Percentiles rank a stretch among this genome's conserved stretches.
Conservation (phyloP, 352 stramenopile species). For the Globisporangium megalacanthum region DNA sequence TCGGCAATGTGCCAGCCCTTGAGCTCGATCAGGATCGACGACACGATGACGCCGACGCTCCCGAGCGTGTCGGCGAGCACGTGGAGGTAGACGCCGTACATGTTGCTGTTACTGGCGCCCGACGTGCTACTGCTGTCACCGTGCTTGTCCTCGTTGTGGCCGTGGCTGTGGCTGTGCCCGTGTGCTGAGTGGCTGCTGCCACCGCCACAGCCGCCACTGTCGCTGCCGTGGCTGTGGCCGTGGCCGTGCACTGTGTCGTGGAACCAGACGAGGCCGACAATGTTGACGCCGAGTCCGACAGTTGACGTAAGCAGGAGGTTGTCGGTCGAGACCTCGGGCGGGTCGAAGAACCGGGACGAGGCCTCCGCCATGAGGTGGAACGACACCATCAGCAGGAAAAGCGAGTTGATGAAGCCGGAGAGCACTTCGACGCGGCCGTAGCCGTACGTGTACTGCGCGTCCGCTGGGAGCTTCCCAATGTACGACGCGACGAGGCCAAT, state of each 20-base stretch:
- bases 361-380: slow-evolving; percentile 82
- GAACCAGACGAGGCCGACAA: slow-evolving; percentile 88
- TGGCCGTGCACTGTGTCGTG: slow-evolving; percentile 85
- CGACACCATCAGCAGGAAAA: slow-evolving; percentile 80
- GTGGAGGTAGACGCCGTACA: slow-evolving; percentile 90
- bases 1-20: slow-evolving; percentile 83
- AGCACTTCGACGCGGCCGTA: slow-evolving; percentile 85
- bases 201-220: slow-evolving; percentile 22
- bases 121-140: neutral
- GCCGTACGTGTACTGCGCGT: slow-evolving; percentile 77
- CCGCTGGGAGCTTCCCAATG: slow-evolving; percentile 64
- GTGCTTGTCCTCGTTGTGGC: slow-evolving; percentile 7
- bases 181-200: slow-evolving; percentile 34
- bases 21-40: slow-evolving; percentile 79
- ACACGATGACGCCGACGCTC: slow-evolving; percentile 87
- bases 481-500: slow-evolving; percentile 84
- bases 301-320: slow-evolving; percentile 84
- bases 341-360: slow-evolving; percentile 62
- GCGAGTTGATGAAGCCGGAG: slow-evolving; percentile 83
- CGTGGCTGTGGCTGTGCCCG: slow-evolving; percentile 31
- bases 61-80: slow-evolving; percentile 86
- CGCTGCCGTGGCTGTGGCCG: slow-evolving; percentile 44
- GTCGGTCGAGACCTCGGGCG: slow-evolving; percentile 72
- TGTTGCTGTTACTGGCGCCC: slow-evolving; percentile 73
- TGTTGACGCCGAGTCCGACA: slow-evolving; percentile 77